Base-by-base conservation (phyloP, 2,329 filamentous ascomycete species). In the Xylaria multiplex region DNA sequence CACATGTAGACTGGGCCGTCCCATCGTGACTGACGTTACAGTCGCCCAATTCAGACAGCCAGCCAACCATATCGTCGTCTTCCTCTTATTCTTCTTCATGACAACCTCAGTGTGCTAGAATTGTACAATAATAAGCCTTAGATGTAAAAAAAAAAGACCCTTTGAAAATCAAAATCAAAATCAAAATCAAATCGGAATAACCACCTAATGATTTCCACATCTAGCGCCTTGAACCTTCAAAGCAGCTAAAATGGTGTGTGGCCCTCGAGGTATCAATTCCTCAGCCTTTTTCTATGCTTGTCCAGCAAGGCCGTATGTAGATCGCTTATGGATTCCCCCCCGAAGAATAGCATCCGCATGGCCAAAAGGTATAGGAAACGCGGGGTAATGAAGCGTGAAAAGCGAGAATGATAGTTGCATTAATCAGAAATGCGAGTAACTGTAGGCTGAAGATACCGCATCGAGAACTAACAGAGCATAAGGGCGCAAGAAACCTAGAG, bases 1-100 rank as follows among this genome's bases (percentile, higher is more conserved):
- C 60, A 66, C 57, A 59, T 50, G 49, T 55, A 54, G 53, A 58
- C 49, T 53, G 40, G n/a, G 42, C 37, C 27, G 40, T 58, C 55
- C 45, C 55, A 55, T 50, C 27, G 35, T 62, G 58, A 59, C 49
- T 62, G 58, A 59, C 49, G 19, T 53, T 22, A 46, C 13, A 19
- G 62, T 65, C 62, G 65, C 53, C 54, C 49, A 35, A 35, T 46
- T 24, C 58, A 42, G 49, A 53, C 54, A 53, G 59, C 49, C 27
- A 43, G 59, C 49, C 27, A 43, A 59, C 45, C 56, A 40, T 22
- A 52, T 40, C 52, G 54, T 68, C 59, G 60, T 60, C 54, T 42
- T 53, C 63, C 60, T 40, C 52, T 49, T 68, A 55, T 58, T 60
- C 54, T 42, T 53, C 63, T 63, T 60, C 56, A 46, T 68, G 63